These are phyloP conservation scores for Daldinia sp. DNA, from an alignment of 2,329 filamentous ascomycete species.

Conservation along the genomic window DNA sequence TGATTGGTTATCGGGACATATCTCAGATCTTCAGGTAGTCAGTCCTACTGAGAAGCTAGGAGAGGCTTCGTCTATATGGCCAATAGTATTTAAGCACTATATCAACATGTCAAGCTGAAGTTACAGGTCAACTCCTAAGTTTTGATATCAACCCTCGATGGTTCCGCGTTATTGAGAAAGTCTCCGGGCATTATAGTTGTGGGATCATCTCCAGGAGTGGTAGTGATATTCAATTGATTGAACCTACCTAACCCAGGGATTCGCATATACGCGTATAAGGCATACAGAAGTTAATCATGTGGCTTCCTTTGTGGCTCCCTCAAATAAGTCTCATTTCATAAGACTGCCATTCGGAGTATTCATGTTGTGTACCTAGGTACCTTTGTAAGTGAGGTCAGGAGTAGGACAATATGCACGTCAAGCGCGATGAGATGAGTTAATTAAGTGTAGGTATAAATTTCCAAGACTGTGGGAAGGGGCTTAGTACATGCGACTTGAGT, in stretches of 20 bases:
- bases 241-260: no score
- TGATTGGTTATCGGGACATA: conserved; percentile 46
- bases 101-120: background rate
- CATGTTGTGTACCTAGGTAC: background rate
- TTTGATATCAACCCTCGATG: background rate
- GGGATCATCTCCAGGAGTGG: no score
- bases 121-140: background rate
- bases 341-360: background rate
- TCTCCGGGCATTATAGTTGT: background rate
- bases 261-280: no score
- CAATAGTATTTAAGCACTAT: background rate
- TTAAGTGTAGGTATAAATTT: background rate
- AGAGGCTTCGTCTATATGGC: conserved; percentile 1
- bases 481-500: background rate
- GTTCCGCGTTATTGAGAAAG: background rate
- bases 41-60: background rate
- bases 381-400: no score
- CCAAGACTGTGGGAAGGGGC: background rate
- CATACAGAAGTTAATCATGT: no score
- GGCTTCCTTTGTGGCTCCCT: background rate
- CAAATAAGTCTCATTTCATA: background rate
- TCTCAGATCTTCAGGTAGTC: background rate
- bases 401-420: background rate
- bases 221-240: background rate
- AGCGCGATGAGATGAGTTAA: background rate